Evolutionary conservation across 73 alveolate species (phyloP), one percentile per base, ranked within the genome.

Genomic region (Paramecium tetraurelia): DNA sequence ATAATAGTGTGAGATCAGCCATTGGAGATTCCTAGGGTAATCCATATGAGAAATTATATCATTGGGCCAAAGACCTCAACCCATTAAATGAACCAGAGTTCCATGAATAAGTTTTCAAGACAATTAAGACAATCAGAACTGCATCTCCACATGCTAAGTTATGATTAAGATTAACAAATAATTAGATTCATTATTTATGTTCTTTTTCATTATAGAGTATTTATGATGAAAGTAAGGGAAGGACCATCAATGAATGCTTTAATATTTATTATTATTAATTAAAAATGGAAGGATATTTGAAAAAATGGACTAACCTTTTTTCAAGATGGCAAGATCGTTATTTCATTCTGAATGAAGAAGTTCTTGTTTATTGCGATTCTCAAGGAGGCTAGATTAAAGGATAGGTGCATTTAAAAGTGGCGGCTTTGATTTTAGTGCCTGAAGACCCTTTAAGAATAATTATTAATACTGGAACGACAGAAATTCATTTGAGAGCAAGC

Each of bases 271-370:
- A 11, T 80, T 80, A 80, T 44, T 80, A 16, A 18, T 48, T 48
- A 14, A 16, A 63, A 63, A 93, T 93, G 96, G 96, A 93, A 93
- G 96, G 96, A 27, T 92, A 76, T 85, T 68, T 93, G 27, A 77
- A 86, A 35, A 93, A 93, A 85, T 93, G 93, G 92, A 68, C 86
- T 20, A 93, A 93, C 38, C 63, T 92, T 41, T 77, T 93, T 40
- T 72, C 69, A 18, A 92, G 98, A 0, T 93, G 96, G 96, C 41
- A 93, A 83, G 93, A 92, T 20, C 93, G 96, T 21, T 93, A 93
- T 70, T 92, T 93, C 90, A 84, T 93, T 24, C 35, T 93, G 14
- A 59, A 89, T 58, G 93, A 93, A 22, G 93, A 92, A 50, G 80
- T 84, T 53, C 63, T 93, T 40, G 41, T 41, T 22, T 93, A 93